Percentiles rank a stretch among this genome's conserved stretches.
phyloP scores from a whole-genome alignment of 805 yeast genomes.

The Kregervanrija fluxuum region DNA sequence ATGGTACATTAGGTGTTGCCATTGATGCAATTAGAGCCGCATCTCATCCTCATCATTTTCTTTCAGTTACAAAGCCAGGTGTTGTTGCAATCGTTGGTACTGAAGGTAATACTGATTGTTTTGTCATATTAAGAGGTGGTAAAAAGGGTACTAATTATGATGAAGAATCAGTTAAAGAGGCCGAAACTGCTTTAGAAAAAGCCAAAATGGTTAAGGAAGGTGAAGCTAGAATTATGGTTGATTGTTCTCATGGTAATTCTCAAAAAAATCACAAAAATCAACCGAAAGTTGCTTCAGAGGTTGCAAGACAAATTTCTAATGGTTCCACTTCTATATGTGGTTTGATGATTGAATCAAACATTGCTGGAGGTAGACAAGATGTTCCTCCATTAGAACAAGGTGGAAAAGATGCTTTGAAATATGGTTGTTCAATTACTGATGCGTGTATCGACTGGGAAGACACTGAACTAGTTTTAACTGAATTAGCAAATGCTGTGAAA shows the following conservation, averaged over 20 bases:
- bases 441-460: constrained; percentile 91
- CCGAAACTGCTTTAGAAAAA: constrained; percentile 51
- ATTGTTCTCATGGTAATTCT: constrained; percentile 96
- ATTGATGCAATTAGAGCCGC: constrained; percentile 93
- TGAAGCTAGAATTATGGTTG: constrained; percentile 79
- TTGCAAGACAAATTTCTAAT: constrained; percentile 68
- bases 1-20: constrained; percentile 91
- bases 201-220: constrained; percentile 32
- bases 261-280: constrained; percentile 87
- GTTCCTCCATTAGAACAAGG: constrained; percentile 58
- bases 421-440: constrained; percentile 96
- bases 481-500: constrained; percentile 73
- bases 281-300: constrained; percentile 74
- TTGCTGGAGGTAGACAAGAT: constrained; percentile 88
- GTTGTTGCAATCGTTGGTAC: constrained; percentile 94
- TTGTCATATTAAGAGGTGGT: constrained; percentile 93
- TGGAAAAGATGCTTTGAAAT: constrained; percentile 69
- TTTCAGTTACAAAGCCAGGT: constrained; percentile 94
- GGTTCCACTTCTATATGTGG: constrained; percentile 84
- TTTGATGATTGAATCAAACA: constrained; percentile 92
- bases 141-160: constrained; percentile 89
- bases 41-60: constrained; percentile 86
- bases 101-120: constrained; percentile 85
- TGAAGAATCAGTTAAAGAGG: constrained; percentile 59
- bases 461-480: constrained; percentile 64